Evolutionary conservation across 129 eudicot genomes (phyloP).

Genomic region (Dittrichia graveolens): DNA sequence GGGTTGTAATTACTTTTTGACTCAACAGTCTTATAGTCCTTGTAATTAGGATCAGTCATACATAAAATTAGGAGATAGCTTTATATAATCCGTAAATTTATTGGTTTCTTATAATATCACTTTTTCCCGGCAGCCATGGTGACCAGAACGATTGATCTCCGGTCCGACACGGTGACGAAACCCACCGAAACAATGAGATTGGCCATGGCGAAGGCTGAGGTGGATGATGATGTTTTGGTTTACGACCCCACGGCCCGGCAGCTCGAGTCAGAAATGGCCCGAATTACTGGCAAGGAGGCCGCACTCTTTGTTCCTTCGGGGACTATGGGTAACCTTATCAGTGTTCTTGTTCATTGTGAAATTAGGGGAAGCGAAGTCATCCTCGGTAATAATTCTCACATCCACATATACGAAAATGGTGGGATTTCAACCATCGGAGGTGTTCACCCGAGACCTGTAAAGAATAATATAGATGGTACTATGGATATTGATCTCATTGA

Average conservation of each 20-base stretch:
- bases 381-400: slow-evolving; percentile 80
- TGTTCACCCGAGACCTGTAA: slow-evolving; percentile 89
- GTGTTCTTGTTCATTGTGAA: slow-evolving; percentile 86
- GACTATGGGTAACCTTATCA: slow-evolving; percentile 95
- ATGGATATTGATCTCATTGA: slow-evolving; percentile 70
- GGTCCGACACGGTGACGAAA: slow-evolving; percentile 96
- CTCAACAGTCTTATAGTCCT: slow-evolving; percentile 13
- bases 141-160: slow-evolving; percentile 69
- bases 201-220: slow-evolving; percentile 98
- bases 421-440: slow-evolving; percentile 99
- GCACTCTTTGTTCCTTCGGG: slow-evolving; percentile 96
- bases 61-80: slow-evolving; percentile 14
- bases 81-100: background rate
- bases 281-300: slow-evolving; percentile 82
- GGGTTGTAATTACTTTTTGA: background rate
- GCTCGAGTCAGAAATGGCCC: slow-evolving; percentile 80
- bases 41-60: slow-evolving; percentile 23
- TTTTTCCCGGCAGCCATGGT: slow-evolving; percentile 60
- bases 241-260: slow-evolving; percentile 82
- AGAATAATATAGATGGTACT: slow-evolving; percentile 81
- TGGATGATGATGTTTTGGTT: slow-evolving; percentile 84
- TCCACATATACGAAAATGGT: slow-evolving; percentile 92
- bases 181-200: slow-evolving; percentile 87
- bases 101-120: background rate
- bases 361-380: slow-evolving; percentile 95